Evolutionary conservation across 2,329 filamentous ascomycete genomes (phyloP), one percentile per base, ranked within the genome.

Genomic region (Trichophyton equinum): DNA sequence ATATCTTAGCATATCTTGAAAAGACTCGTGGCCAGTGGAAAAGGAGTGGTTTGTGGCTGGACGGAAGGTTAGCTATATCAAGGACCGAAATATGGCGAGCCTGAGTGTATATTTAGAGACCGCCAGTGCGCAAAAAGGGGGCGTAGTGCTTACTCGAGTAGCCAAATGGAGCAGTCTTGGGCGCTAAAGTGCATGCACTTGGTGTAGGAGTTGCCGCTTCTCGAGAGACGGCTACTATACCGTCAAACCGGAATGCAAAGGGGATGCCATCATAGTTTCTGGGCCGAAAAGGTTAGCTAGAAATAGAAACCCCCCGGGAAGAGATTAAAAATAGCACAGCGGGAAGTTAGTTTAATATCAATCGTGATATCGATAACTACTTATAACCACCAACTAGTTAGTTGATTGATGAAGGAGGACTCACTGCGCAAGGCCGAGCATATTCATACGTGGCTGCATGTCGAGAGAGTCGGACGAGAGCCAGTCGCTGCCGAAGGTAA

Each of bases 261-360:
- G 57, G 57, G 30, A 47, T 49, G 13, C 57, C 57, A 25, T 59
- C 57, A 49, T 47, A n/a, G 44, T 59, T 59, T 49, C 57, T 59
- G 15, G n/a, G 6, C 5, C 27, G 15, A 46, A 27, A 30, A 47
- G 38, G 46, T 44, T 44, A 44, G n/a, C 40, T 18, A 25, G 15
- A 18, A n/a, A 40, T 33, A 40, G 36, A 15, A 59, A 44, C 33
- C 36, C 27, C 13, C 13, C 20, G 42, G 40, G 5, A 30, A n/a
- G 38, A 20, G 30, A 18, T 38, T 38, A 46, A 27, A 59, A 59
- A 49, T 30, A 47, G 40, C 11, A 33, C n/a, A 9, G 20, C 18
- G 20, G 27, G 18, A 8, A 47, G 18, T 11, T 2, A 22, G 9
- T 20, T 20, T 18, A 38, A 38, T 38, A 38, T 44, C n/a, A n/a